Evolutionary conservation across 768 basidiomycete genomes (phyloP), one percentile per base, ranked within the genome.

Genomic region (Macrolepiota dolichaula): DNA sequence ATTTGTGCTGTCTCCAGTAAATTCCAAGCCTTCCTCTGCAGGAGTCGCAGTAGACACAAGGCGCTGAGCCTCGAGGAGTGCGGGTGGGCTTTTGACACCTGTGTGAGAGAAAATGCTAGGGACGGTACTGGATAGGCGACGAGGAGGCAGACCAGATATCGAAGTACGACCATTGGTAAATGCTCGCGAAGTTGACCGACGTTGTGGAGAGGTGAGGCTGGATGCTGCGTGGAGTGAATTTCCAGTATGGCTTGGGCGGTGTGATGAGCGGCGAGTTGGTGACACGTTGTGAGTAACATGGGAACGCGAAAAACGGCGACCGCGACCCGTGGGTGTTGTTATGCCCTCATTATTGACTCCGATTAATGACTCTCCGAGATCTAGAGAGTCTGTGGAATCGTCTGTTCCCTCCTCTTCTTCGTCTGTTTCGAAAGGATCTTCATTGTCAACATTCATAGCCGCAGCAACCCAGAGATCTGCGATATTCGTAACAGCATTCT

Each of bases 391-490:
- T 12, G 71, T 64, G 13, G 69, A 71, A 42, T 78, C 85, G 47
- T 63, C 53, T n/a, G 63, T 40, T 17, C 19, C 24, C 38, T 47
- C 62, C n/a, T 59, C 63, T n/a, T 62, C 63, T 22, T 77, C 75
- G 59, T 86, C 87, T 11, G 74, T 77, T 66, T 87, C 85, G 62
- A 90, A 91, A 2, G 87, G 87, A 59, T 94, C 88, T 64, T 95
- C 94, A 66, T 91, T 90, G 69, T 96, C 95, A 32, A 89, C 93
- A 62, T 96, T 97, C 77, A 96, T 93, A 5, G 96, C 97, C 19
- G 96, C 91, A 4, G 94, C 94, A 55, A 98, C 93, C 97, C 97
- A 99, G 22, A 99, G 78, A 74, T 98, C 96, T 24, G 94, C 92
- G 68, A 99, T 92, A 66, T 89, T 94, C 59, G 93, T 96, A 4